Conservation (phyloP, 2,329 filamentous ascomycete species). For the Seiridium cupressi region DNA sequence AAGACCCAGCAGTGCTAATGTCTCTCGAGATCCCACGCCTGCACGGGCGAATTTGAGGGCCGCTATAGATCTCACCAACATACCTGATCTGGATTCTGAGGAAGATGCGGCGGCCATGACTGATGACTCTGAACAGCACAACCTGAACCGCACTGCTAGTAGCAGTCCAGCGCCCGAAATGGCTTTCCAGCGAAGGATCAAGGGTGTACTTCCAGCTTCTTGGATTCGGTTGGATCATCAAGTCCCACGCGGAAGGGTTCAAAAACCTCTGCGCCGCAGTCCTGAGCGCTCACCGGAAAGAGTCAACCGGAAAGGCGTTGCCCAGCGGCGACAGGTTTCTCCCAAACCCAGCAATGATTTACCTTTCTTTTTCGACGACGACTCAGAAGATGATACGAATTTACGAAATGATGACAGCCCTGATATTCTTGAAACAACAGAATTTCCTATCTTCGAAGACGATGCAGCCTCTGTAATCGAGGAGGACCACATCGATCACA, state of each 20-base stretch:
- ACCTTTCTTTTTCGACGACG: conserved; percentile 45
- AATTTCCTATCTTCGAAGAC: conserved; percentile 25
- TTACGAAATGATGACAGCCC: conserved; percentile 18
- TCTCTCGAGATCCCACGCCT: conserved; percentile 23
- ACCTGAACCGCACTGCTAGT: conserved; percentile 19
- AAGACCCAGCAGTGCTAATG: conserved; percentile 24
- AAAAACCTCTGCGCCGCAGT: conserved; percentile 25
- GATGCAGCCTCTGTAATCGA: conserved; percentile 43
- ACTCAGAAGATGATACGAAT: conserved; percentile 35
- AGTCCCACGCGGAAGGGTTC: conserved; percentile 28
- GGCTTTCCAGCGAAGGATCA: conserved; percentile 36
- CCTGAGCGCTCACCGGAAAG: conserved; percentile 35
- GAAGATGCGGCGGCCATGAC: conserved; percentile 10
- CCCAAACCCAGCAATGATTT: conserved; percentile 25
- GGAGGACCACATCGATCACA: conserved; percentile 50
- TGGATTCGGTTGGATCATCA: conserved; percentile 61
- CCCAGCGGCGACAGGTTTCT: conserved; percentile 38
- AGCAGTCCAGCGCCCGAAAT: conserved; percentile 25
- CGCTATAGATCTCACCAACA: conserved; percentile 24
- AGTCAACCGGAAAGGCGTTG: conserved; percentile 45
- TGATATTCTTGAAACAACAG: conserved; percentile 4
- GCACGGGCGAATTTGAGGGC: conserved; percentile 14
- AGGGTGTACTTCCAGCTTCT: conserved; percentile 65
- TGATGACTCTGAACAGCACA: conserved; percentile 37
- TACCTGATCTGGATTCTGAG: conserved; percentile 16